These are phyloP conservation scores for Xylariaceae sp. DNA, from an alignment of 2,329 filamentous ascomycete species.

Conservation along the genomic window DNA sequence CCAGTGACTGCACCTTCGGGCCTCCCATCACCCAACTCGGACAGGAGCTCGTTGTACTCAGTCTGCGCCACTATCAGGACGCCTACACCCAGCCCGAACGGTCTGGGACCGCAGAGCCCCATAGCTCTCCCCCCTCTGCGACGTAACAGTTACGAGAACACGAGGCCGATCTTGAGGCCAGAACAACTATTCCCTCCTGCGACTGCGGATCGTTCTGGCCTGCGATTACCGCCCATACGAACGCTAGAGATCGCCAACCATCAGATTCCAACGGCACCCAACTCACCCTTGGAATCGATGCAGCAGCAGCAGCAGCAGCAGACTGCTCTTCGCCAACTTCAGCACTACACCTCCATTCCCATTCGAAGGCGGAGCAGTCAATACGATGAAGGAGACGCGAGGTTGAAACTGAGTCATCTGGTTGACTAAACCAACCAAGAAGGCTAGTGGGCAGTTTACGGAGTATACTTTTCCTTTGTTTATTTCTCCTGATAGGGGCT, in stretches of 20 bases:
- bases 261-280: constrained; percentile 33
- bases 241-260: constrained; percentile 25
- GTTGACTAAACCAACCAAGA: constrained; percentile 11
- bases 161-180: constrained; percentile 8
- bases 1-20: constrained; percentile 19
- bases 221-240: constrained; percentile 27
- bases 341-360: neutral
- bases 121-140: constrained; percentile 39
- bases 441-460: constrained; percentile 2
- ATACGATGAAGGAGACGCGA: constrained; percentile 13
- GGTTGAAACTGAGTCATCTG: constrained; percentile 15
- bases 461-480: neutral
- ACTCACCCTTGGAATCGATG: constrained; percentile 27
- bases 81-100: constrained; percentile 36
- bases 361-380: constrained; percentile 6
- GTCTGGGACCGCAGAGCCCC: constrained; percentile 34
- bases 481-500: neutral
- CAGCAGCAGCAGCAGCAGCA: neutral
- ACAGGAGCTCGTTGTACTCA: constrained; percentile 58
- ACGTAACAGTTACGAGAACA: constrained; percentile 15
- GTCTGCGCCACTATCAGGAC: constrained; percentile 37
- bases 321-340: neutral
- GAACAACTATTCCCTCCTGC: constrained; percentile 10
- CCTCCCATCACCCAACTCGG: constrained; percentile 54
- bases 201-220: neutral